Percentiles rank a stretch among this genome's conserved stretches.
Conservation (phyloP, 139 green algal species). For the Chlorella sorokiniana region DNA sequence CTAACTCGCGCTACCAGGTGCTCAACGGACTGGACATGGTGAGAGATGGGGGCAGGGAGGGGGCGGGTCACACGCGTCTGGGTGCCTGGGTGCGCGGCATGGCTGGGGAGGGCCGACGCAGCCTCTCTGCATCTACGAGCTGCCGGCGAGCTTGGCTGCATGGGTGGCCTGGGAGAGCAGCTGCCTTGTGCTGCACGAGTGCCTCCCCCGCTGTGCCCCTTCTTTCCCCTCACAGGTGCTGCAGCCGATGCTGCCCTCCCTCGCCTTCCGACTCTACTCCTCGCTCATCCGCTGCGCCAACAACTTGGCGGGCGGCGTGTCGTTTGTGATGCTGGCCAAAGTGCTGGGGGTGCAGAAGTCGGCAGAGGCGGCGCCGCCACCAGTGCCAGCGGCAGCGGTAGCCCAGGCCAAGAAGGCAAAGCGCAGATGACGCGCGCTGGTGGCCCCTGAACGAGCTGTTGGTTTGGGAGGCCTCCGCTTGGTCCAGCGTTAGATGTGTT, state of each 20-base stretch:
- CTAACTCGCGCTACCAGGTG: slow-evolving; percentile 92
- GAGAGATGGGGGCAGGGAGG: slow-evolving; percentile 28
- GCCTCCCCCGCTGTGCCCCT: neutral
- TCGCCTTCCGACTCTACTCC: slow-evolving; percentile 77
- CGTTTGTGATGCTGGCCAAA: slow-evolving; percentile 87
- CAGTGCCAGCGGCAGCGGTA: neutral
- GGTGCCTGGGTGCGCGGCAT: too few species aligned
- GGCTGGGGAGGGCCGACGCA: neutral
- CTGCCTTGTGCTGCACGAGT: neutral
- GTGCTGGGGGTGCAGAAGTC: slow-evolving; percentile 87
- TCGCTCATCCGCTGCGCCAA: slow-evolving; percentile 84
- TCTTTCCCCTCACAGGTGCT: slow-evolving; percentile 16
- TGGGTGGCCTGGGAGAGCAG: too few species aligned
- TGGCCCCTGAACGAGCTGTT: too few species aligned
- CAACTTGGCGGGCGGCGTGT: slow-evolving; percentile 87
- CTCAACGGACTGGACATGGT: slow-evolving; percentile 91
- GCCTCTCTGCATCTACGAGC: neutral
- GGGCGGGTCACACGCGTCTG: neutral
- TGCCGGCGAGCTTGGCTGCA: too few species aligned
- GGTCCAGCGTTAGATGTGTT: too few species aligned
- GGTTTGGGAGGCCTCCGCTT: too few species aligned
- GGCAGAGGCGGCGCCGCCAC: neutral
- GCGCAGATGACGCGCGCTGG: too few species aligned
- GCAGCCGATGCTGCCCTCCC: slow-evolving; percentile 62
- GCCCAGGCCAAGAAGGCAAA: neutral